Conservation (phyloP, 148 eudicot species). For the Rheum nobile region DNA sequence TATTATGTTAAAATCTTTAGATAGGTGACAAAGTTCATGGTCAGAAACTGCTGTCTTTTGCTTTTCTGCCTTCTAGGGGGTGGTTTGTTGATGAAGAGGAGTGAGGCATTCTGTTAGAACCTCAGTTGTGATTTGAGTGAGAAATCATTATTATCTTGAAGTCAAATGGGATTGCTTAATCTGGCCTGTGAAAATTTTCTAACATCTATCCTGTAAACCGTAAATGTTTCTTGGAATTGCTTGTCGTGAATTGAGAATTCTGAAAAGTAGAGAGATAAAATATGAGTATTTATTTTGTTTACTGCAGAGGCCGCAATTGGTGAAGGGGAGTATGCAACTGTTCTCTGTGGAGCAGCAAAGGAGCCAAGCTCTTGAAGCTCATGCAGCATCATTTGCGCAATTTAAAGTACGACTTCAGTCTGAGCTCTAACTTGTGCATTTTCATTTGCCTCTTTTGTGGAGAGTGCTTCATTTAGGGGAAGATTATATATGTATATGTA, state of each 20-base stretch:
- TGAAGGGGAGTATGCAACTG: conserved; percentile 94
- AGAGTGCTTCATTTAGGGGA: background rate
- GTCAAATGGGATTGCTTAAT: no score
- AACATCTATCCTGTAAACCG: background rate
- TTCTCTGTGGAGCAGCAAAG: conserved; percentile 97
- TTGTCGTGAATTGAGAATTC: background rate
- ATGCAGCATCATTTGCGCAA: conserved; percentile 92
- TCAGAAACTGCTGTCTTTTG: background rate
- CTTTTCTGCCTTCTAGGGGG: background rate
- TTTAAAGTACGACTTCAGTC: conserved; percentile 38
- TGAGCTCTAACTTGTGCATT: conserved; percentile 2
- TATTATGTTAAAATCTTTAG: background rate
- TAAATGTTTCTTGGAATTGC: background rate
- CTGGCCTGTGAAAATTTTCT: background rate
- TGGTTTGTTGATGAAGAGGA: background rate
- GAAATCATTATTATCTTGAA: background rate
- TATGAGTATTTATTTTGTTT: background rate
- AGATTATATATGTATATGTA: background rate
- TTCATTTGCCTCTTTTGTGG: background rate
- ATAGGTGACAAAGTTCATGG: background rate
- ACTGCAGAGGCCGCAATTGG: conserved; percentile 82
- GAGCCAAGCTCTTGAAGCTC: conserved; percentile 99
- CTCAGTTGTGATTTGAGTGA: background rate
- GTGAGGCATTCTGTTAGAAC: background rate
- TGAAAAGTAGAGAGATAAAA: background rate